Evolutionary conservation across 2,329 filamentous ascomycete species (phyloP), one percentile per base, ranked within the genome.

Genomic region (Clathrospora elynae): DNA sequence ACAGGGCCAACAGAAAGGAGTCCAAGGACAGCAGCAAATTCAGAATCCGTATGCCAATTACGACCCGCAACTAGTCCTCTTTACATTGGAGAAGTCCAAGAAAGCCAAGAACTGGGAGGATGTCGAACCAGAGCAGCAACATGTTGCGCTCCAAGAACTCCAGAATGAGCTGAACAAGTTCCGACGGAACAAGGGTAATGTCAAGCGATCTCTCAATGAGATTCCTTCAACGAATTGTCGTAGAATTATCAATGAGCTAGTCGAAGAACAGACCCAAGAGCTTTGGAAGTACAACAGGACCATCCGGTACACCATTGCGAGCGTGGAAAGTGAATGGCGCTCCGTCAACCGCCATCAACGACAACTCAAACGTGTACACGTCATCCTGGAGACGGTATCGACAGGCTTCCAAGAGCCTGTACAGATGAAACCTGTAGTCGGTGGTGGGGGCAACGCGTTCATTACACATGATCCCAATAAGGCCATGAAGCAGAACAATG

Each of bases 301-400:
- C 8, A 36, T 64, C 3, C 49, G 63, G 12, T 70, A 59, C 47
- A 55, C 29, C 2, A 61, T 70, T 20, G 65, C 57, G 2, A 57
- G 53, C n/a, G 46, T 68, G 4, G 43, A 64, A 2, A 49, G 61
- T 12, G 46, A 59, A 16, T 65, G 53, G 53, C 54, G 47, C 12
- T 25, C n/a, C 0, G 29, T 61, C 25, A 49, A 42, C n/a, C 44
- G 47, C 2, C 32, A 16, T 1, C 17, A 54, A 18, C 49, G 51
- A 40, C 37, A 55, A 18, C 50, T 64, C 6, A 47, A 43, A 14
- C 49, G 57, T 25, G 56, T 70, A 4, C 52, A 59, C 14, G 45
- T 70, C 6, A 57, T 70, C 8, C 48, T 70, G 11, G 52, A 66
- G 34, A 63, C 63, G 2, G 61, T 60, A 14, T 42, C 55, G 4